phyloP scores from a whole-genome alignment of 2,329 filamentous ascomycete species.

The Colletotrichum caudatum region DNA sequence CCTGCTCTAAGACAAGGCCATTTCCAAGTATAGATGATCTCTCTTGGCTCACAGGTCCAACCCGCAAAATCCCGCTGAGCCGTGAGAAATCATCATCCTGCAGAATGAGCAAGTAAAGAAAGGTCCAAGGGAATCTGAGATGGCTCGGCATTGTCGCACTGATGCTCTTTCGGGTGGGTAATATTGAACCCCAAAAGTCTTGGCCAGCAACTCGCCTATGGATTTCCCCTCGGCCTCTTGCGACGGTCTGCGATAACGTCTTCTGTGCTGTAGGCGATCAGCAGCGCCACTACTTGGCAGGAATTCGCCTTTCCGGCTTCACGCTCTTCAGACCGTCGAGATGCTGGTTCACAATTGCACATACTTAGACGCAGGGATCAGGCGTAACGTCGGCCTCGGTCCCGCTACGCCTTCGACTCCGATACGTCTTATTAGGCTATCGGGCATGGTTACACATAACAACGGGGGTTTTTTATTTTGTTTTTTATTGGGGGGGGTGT shows the following conservation, averaged over 20 bases:
- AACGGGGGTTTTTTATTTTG: not conserved
- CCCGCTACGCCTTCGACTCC: slow-evolving; percentile 24
- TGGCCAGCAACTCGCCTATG: slow-evolving; percentile 19
- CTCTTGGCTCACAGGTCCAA: slow-evolving; percentile 29
- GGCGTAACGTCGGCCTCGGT: slow-evolving; percentile 17
- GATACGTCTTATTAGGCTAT: slow-evolving; percentile 24
- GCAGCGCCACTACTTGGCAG: slow-evolving; percentile 3
- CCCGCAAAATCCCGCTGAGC: slow-evolving; percentile 35
- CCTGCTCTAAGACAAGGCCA: slow-evolving; percentile 30
- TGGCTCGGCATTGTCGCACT: slow-evolving; percentile 16
- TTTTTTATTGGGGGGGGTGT: too few species aligned
- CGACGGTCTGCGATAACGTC: not conserved
- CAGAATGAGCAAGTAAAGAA: slow-evolving; percentile 25
- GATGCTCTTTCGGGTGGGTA: slow-evolving; percentile 16
- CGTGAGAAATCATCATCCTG: slow-evolving; percentile 22
- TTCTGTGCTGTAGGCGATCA: slow-evolving; percentile 13
- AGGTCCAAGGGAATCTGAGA: slow-evolving; percentile 15
- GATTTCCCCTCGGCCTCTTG: slow-evolving; percentile 8
- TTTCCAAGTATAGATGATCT: slow-evolving; percentile 35
- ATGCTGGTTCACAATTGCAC: slow-evolving; percentile 18
- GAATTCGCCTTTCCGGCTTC: not conserved
- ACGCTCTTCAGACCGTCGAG: not conserved
- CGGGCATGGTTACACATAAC: slow-evolving; percentile 26
- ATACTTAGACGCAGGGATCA: slow-evolving; percentile 22
- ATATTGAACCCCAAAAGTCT: slow-evolving; percentile 26